These are phyloP conservation scores for Rosa lucieae DNA, from an alignment of 306 rosid genomes.

Conservation along the genomic window DNA sequence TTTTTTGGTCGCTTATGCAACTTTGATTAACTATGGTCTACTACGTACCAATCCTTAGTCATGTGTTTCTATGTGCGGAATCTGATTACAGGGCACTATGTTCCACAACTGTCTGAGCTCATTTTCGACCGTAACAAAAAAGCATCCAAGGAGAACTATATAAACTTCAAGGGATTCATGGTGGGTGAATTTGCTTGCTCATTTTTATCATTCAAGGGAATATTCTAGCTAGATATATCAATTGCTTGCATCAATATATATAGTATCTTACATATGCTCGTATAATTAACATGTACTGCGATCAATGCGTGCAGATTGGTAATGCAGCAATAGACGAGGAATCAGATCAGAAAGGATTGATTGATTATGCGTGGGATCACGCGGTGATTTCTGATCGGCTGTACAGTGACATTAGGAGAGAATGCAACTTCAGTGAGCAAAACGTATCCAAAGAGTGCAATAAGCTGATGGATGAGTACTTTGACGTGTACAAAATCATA, in stretches of 20 bases:
- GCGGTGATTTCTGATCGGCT: slow-evolving; percentile 47
- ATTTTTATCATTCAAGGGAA: neutral
- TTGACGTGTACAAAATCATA: slow-evolving; percentile 26
- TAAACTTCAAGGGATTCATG: slow-evolving; percentile 55
- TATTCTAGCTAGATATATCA: neutral
- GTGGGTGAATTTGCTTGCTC: slow-evolving; percentile 11
- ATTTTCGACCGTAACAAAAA: slow-evolving; percentile 40
- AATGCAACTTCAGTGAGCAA: slow-evolving; percentile 37
- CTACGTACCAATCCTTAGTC: neutral
- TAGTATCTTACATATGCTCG: neutral
- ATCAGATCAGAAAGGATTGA: slow-evolving; percentile 45
- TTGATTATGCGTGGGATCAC: slow-evolving; percentile 54
- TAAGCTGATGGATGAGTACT: slow-evolving; percentile 11
- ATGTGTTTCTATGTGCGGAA: neutral
- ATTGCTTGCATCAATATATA: neutral
- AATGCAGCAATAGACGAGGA: slow-evolving; percentile 48
- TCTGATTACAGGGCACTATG: slow-evolving; percentile 72
- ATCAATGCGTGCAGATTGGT: slow-evolving; percentile 32
- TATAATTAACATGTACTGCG: neutral
- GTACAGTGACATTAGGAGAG: slow-evolving; percentile 28
- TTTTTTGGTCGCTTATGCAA: neutral
- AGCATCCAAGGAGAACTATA: slow-evolving; percentile 19
- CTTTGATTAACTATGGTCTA: neutral
- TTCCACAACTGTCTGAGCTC: slow-evolving; percentile 54
- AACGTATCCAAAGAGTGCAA: slow-evolving; percentile 12